Base-by-base conservation (phyloP, 495 filamentous ascomycete genomes). In the Penicillium taxi region DNA sequence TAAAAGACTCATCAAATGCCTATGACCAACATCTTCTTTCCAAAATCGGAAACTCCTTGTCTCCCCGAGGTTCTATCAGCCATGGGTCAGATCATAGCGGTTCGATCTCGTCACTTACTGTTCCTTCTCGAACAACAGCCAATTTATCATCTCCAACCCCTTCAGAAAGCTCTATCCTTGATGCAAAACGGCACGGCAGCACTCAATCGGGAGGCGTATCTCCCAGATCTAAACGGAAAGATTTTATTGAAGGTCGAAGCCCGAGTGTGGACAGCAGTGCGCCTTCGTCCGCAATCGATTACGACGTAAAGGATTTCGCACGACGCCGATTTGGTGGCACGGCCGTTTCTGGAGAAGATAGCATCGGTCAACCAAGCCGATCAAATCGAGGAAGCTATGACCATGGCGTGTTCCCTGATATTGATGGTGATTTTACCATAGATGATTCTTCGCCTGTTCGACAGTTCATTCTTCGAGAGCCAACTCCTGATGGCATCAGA, bases 11-110 rank as follows among this genome's bases (percentile, higher is more conserved):
- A 6, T 80, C 75, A 11, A 77, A 84, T 47, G 75, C 76, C 18
- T 91, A 91, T 50, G 87, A 93, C 47, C 81, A 81, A 52, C 80
- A 81, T 40, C 62, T 90, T 34, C 60, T 91, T 17, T 84, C 83
- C 29, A 89, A 84, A 53, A 80, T 78, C 66, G 66, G 84, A 63
- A 73, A 78, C 61, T 54, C 72, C 37, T 66, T 77, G 54, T 74
- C 77, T 24, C 70, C 77, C 47, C 63, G 78, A 52, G 63, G 63
- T 20, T 73, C 76, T 0, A 69, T 47, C 58, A 77, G 41, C 28
- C 63, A 71, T 19, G 69, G 72, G 35, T 71, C 68, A 4, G 72
- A 70, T 25, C 64, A 73, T 32, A 71, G 67, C 43, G 58, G 64
- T 23, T 66, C 75, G 7, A 54, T 73, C 37, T 41, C 68, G 39